Base-by-base conservation (phyloP, 805 yeast genomes). In the Tetrapisispora namnaoensis region DNA sequence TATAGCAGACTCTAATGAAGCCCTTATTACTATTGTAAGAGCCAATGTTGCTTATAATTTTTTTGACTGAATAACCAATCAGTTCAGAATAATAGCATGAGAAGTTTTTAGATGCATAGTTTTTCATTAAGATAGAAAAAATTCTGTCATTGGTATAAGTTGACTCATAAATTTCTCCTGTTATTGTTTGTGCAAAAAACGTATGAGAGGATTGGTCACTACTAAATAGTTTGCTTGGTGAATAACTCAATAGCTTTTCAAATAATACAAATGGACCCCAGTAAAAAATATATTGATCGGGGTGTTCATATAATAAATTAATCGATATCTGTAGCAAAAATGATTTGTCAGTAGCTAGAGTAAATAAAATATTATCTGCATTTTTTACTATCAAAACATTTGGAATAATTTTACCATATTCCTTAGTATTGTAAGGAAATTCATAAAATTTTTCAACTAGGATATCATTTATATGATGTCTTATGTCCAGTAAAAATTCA, bases 401-500 rank as follows among this genome's bases (percentile, higher is more conserved):
- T 17, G 36, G 36, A 46, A 40, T 24, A 18, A 42, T 24, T 21
- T 14, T 24, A 11, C 44, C 39, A 43, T 14, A 35, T 10, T 14
- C 4, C n/a, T 16, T 2, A 32, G 11, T 1, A 1, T 42, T 34
- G 20, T 27, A 44, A 11, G 27, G 43, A 18, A 35, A 44, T 27
- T 34, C 22, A 22, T 37, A 44, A 16, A n/a, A 45, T n/a, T 44
- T 46, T 7, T 40, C 32, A 14, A 55, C 37, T 34, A 45, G 21
- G 7, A 37, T 39, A n/a, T 51, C 56, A n/a, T 44, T 44, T 16
- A 59, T 47, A 9, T 47, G 28, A 32, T 56, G 59, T 24, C 51
- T 52, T 18, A 55, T 51, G 5, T 60, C 61, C 18, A 47, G 47
- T 6, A 59, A 54, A 24, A 54, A 32, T 7, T 45, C 46, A 18